Conservation (phyloP, 352 stramenopile genomes). For the Stramenopiles sp. region DNA sequence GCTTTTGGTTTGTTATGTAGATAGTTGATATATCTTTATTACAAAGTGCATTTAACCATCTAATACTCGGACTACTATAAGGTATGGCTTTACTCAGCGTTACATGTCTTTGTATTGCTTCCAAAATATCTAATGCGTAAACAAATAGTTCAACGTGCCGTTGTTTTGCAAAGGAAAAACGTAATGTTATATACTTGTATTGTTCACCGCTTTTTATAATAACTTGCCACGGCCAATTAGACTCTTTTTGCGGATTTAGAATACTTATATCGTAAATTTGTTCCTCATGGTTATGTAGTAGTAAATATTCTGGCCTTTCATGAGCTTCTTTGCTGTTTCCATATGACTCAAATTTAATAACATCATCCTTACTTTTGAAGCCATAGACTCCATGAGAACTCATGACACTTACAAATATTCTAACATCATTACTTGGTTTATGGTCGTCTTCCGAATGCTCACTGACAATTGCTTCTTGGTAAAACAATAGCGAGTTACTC, state of each 20-base stretch:
- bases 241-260: neutral
- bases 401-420: neutral
- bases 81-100: neutral
- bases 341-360: neutral
- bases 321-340: neutral
- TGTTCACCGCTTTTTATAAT: neutral
- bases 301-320: neutral
- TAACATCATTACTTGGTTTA: too few relatives aligned
- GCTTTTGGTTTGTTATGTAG: neutral
- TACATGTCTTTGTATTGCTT: neutral
- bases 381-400: neutral
- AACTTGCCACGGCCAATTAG: neutral
- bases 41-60: neutral
- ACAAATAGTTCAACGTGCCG: neutral
- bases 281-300: neutral
- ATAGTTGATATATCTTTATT: neutral
- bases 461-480: too few relatives aligned
- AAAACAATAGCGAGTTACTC: too few relatives aligned
- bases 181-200: neutral
- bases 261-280: neutral
- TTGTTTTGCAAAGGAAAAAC: neutral
- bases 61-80: neutral
- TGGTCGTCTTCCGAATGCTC: neutral
- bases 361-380: neutral
- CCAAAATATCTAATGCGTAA: neutral